Evolutionary conservation across 495 filamentous ascomycete genomes (phyloP).

Genomic region (Poronia punctata): DNA sequence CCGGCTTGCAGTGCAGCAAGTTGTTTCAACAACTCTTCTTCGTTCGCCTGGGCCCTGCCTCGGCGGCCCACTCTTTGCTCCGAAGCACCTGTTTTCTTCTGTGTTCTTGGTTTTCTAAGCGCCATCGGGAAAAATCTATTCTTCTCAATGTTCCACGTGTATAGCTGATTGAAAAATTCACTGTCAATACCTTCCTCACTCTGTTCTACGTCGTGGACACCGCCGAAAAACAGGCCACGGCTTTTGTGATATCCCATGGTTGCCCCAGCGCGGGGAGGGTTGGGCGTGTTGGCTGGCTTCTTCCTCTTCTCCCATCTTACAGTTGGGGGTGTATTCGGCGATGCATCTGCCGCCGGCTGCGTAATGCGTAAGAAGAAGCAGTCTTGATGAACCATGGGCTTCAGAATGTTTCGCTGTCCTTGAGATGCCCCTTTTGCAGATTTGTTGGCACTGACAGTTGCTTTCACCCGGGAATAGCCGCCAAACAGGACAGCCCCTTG

Average conservation of each 20-base stretch:
- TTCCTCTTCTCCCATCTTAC: slow-evolving; percentile 90
- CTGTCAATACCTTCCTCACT: slow-evolving; percentile 93
- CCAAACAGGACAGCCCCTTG: slow-evolving; percentile 82
- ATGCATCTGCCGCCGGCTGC: slow-evolving; percentile 56
- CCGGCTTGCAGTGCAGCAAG: slow-evolving; percentile 74
- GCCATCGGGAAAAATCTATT: slow-evolving; percentile 85
- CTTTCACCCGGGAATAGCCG: slow-evolving; percentile 87
- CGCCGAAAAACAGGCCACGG: slow-evolving; percentile 86
- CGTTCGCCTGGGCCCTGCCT: slow-evolving; percentile 71
- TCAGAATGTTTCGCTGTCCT: slow-evolving; percentile 58
- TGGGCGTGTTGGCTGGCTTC: slow-evolving; percentile 82
- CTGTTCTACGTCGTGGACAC: slow-evolving; percentile 89
- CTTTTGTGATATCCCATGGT: slow-evolving; percentile 88
- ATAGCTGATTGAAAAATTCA: slow-evolving; percentile 87
- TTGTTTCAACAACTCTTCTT: slow-evolving; percentile 82
- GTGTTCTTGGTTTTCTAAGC: slow-evolving; percentile 61
- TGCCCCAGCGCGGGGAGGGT: slow-evolving; percentile 73
- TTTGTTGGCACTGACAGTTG: slow-evolving; percentile 48
- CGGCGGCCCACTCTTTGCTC: slow-evolving; percentile 54
- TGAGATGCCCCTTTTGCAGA: slow-evolving; percentile 54
- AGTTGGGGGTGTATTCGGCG: slow-evolving; percentile 53
- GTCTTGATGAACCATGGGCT: slow-evolving; percentile 85
- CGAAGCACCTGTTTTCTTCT: slow-evolving; percentile 46
- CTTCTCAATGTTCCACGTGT: slow-evolving; percentile 86
- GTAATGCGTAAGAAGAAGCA: slow-evolving; percentile 87